Evolutionary conservation across 1,284 basidiomycete species (phyloP), one percentile per base, ranked within the genome.

Genomic region (Pisolithus thermaeus): DNA sequence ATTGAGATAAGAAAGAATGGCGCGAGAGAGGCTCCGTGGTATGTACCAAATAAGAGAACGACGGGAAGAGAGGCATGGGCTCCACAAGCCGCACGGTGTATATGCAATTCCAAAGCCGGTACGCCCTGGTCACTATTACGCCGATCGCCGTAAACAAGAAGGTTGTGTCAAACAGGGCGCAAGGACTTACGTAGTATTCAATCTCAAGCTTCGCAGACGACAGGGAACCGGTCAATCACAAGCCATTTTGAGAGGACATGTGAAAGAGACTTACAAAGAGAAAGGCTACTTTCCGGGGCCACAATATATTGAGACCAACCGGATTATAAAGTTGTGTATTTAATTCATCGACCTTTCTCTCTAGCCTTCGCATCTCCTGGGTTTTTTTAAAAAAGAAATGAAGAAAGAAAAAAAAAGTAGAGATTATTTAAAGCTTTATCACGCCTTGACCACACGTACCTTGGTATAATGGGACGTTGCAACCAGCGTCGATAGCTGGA

Each of bases 271-370:
- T 69, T 63, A 93, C 90, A 70, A 89, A 95, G 58, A 94, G 71
- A 65, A 92, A 93, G 0, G 87, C 92, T 52, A 85, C 83, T 60
- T 78, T 79, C 38, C 77, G 73, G 2, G 92, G 92, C 81, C 89
- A 88, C 28, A 90, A 71, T 44, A 95, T 79, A 57, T 91, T 86
- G 58, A 95, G 68, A 3, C 92, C 92, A 4, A 75, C 84, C 1
- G 87, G 87, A 63, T 94, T 90, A 69, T 84, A 92, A 18, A 87
- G 56, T 44, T 77, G 74, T 25, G 64, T 65, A 64, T 95, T 95
- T 48, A 84, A 68, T 46, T 79, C 73, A 35, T 81, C 77, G 46
- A 95, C 76, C 38, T 81, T 71, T 18, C 66, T 58, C 47, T 77
- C 70, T 37, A 95, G 70, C 51, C 80, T 76, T n/a, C 65, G 65